Evolutionary conservation across 768 basidiomycete species (phyloP).

Genomic region (Boletellus emodensis): DNA sequence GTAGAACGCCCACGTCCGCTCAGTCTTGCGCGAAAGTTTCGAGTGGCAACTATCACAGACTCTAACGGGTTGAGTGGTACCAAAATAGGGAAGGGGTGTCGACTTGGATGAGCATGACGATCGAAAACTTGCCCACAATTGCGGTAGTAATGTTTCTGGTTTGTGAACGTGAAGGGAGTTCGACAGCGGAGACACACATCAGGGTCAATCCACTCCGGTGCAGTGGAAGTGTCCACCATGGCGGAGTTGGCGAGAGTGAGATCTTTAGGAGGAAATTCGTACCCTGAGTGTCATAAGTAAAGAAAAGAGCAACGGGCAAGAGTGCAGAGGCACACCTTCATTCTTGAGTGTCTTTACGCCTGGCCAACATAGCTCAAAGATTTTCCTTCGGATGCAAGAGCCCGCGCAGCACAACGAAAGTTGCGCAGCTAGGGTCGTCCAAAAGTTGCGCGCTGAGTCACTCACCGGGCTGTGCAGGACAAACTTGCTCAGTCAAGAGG

Average conservation of each 20-base stretch:
- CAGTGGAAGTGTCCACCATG: constrained; percentile 87
- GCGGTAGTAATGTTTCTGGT: constrained; percentile 96
- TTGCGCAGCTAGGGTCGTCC: too few species aligned
- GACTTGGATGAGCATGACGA: constrained; percentile 86
- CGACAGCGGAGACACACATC: constrained; percentile 93
- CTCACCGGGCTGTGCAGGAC: too few species aligned
- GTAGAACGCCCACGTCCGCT: constrained; percentile 44
- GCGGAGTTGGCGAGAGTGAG: constrained; percentile 63
- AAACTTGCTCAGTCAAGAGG: neutral
- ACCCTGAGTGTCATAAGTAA: constrained; percentile 44
- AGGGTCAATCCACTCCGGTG: constrained; percentile 97
- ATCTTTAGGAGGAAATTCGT: constrained; percentile 80
- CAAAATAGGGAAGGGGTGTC: constrained; percentile 86
- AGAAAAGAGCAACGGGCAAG: neutral
- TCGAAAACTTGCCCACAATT: constrained; percentile 98
- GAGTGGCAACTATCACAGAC: constrained; percentile 88
- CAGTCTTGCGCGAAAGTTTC: constrained; percentile 68
- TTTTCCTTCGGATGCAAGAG: constrained; percentile 83
- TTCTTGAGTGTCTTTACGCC: constrained; percentile 71
- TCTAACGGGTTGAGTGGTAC: constrained; percentile 86
- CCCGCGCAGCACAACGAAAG: too few species aligned
- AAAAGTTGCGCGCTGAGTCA: too few species aligned
- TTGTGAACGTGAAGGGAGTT: constrained; percentile 87
- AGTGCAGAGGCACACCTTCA: constrained; percentile 55
- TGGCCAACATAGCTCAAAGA: constrained; percentile 70